Percentiles rank a stretch among this genome's conserved stretches.
These are phyloP conservation scores for Lactarius sp. DNA, from an alignment of 768 basidiomycete genomes.

Conservation along the genomic window DNA sequence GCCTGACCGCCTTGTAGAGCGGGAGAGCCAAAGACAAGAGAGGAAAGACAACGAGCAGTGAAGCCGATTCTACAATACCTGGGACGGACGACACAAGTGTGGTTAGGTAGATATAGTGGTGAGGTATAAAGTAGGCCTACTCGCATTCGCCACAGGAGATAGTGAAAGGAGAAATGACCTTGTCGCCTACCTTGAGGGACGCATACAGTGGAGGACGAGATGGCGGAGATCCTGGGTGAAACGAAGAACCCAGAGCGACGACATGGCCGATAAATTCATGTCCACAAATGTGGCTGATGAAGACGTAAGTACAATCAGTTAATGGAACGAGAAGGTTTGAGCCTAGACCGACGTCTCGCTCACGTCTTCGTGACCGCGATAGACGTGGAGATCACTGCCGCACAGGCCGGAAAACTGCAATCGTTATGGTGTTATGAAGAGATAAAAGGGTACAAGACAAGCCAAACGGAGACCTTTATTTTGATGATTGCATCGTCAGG, in stretches of 20 bases:
- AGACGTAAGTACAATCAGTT: constrained; percentile 6
- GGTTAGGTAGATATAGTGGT: background rate
- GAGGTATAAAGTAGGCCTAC: constrained; percentile 40
- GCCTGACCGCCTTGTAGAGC: constrained; percentile 70
- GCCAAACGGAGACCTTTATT: constrained; percentile 46
- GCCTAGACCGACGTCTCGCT: constrained; percentile 45
- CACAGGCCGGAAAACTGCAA: constrained; percentile 60
- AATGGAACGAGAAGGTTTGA: background rate
- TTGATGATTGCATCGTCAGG: constrained; percentile 77
- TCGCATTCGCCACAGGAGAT: constrained; percentile 83
- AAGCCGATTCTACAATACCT: constrained; percentile 73
- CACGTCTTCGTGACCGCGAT: constrained; percentile 56
- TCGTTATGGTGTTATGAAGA: background rate
- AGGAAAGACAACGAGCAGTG: constrained; percentile 60
- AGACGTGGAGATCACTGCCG: constrained; percentile 71
- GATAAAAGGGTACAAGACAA: background rate
- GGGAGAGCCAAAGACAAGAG: constrained; percentile 62
- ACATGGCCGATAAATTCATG: constrained; percentile 79
- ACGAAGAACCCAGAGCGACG: constrained; percentile 59
- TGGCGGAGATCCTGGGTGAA: constrained; percentile 35
- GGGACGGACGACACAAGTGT: background rate
- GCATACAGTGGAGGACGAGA: constrained; percentile 61
- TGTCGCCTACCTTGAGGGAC: constrained; percentile 63
- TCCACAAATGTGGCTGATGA: constrained; percentile 55
- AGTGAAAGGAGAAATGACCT: constrained; percentile 77